Evolutionary conservation across 1,139 yeast species (phyloP), one percentile per base, ranked within the genome.

Genomic region (Scheffersomyces cryptocercus): DNA sequence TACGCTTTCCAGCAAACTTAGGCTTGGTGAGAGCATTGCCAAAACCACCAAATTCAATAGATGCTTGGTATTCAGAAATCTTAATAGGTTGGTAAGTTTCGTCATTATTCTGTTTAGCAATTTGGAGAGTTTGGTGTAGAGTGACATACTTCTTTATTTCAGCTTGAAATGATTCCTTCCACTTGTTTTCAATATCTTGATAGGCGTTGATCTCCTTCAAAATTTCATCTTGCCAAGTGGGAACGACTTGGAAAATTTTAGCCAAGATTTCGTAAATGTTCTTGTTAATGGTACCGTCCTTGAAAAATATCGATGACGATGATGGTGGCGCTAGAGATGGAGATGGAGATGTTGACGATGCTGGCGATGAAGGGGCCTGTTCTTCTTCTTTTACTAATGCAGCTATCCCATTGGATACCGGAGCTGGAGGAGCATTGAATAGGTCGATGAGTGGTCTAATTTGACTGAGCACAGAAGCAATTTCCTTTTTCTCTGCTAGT

Each of bases 1-100:
- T 51, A 33, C 54, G 45, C 16, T 39, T 29, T 29, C 45, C 37
- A 35, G 44, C 9, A 40, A 20, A 38, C 32, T 52, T 53, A 6
- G 56, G 51, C 41, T 68, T 68, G n/a, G 67, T 63, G 38, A 70
- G 56, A 2, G 75, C 70, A 50, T 68, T 68, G 35, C 55, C 52
- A 43, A 53, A 62, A 11, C 77, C 77, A 4, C 77, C 78, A 61
- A 72, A 73, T 38, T 68, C 73, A 36, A 70, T 55, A 35, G 75
- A 67, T 2, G 77, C 78, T 47, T 65, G 70, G 46, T 64, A 63
- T 46, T 73, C 79, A 5, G 65, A 59, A 45, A 69, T 45, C 42
- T 59, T 62, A 12, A 57, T 57, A 2, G 77, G 73, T 38, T 63
- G 65, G 49, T 73, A 73, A 24, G 48, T 51, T 5, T 56, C 52